Evolutionary conservation across 306 rosid species (phyloP).

Genomic region (Aeschynomene evenia): DNA sequence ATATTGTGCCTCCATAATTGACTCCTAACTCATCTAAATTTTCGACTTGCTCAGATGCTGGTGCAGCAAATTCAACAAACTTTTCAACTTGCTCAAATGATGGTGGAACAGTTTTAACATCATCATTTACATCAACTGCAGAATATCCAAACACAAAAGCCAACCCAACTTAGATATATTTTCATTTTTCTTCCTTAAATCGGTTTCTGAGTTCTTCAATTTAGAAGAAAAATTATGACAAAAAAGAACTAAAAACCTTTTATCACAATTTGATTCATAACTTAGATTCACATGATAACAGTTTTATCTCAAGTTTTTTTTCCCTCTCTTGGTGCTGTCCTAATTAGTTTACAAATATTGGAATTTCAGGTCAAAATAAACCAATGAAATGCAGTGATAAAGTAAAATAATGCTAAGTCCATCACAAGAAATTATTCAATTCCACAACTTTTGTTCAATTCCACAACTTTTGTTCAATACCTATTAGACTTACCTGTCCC

Average conservation of each 20-base stretch:
- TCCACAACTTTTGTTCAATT: not conserved
- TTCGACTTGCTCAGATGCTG: not conserved
- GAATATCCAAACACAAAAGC: not conserved
- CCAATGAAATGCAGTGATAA: too few species aligned
- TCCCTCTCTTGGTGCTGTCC: too few species aligned
- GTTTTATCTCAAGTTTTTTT: too few species aligned
- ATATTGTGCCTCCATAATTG: conserved; percentile 12
- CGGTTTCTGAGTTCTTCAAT: not conserved
- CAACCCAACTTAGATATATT: not conserved
- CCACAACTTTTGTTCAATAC: not conserved
- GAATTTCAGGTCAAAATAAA: too few species aligned
- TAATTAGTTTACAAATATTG: too few species aligned
- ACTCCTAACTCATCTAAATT: conserved; percentile 15
- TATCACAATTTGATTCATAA: too few species aligned
- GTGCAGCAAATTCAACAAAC: not conserved
- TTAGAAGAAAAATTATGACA: not conserved
- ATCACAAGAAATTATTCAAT: not conserved
- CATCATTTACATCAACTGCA: conserved; percentile 47
- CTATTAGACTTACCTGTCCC: conserved; percentile 34
- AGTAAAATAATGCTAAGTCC: not conserved
- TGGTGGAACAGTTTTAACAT: conserved; percentile 14
- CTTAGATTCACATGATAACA: too few species aligned
- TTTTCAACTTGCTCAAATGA: conserved; percentile 10
- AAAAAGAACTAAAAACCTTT: too few species aligned
- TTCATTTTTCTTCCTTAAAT: too few species aligned